Evolutionary conservation across 768 basidiomycete genomes (phyloP).

Genomic region (Calvatia gigantea): DNA sequence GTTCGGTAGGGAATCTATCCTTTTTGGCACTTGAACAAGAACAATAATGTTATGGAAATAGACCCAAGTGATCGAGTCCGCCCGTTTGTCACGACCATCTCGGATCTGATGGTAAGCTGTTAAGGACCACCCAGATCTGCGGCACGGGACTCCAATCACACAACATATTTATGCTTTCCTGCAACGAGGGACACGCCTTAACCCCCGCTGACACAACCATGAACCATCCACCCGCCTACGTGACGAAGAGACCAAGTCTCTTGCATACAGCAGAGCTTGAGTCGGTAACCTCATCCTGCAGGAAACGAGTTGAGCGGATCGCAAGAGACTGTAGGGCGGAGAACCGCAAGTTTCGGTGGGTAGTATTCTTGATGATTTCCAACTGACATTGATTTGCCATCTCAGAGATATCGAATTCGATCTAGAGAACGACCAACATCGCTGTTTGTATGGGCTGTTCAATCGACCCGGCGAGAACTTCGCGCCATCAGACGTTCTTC

Average conservation of each 20-base stretch:
- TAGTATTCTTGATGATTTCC: not conserved
- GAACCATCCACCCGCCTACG: not conserved
- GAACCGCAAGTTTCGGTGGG: conserved; percentile 51
- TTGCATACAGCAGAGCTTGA: conserved; percentile 39
- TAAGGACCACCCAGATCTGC: not conserved
- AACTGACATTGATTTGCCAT: not conserved
- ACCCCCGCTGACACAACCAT: not conserved
- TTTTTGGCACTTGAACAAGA: not conserved
- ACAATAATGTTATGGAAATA: not conserved
- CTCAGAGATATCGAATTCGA: conserved; percentile 58
- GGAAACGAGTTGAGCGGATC: conserved; percentile 40
- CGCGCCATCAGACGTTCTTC: conserved; percentile 22
- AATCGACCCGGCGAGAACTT: conserved; percentile 15
- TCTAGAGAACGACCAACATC: conserved; percentile 47
- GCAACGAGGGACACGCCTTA: not conserved
- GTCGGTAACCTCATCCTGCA: conserved; percentile 44
- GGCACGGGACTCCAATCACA: not conserved
- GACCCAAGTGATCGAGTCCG: not conserved
- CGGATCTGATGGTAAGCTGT: conserved; percentile 1
- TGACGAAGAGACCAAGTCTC: conserved; percentile 2
- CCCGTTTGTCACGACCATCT: not conserved
- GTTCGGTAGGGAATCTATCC: too few species aligned
- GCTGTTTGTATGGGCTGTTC: conserved; percentile 36
- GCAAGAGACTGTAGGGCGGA: conserved; percentile 40
- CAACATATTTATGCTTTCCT: not conserved